Percentiles rank a stretch among this genome's conserved stretches.
These are phyloP conservation scores for Gossypium schwendimanii DNA, from an alignment of 441 rosid genomes.

Conservation along the genomic window DNA sequence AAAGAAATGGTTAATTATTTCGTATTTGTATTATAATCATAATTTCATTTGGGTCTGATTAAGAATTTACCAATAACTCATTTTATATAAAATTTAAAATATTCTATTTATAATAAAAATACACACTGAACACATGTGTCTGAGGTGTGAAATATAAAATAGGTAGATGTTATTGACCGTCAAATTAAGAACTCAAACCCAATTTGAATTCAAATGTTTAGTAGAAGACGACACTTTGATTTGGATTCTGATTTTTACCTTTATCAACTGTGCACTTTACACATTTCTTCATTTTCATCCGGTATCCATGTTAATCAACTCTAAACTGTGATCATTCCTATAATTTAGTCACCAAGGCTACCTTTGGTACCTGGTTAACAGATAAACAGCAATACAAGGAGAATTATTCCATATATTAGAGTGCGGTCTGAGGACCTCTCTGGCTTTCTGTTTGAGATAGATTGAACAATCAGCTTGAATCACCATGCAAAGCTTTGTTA, in stretches of 20 bases:
- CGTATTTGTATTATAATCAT: not conserved
- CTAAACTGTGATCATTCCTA: not conserved
- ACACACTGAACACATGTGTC: no score
- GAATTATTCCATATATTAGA: conserved; percentile 44
- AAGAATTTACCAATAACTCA: no score
- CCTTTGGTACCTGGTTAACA: conserved; percentile 34
- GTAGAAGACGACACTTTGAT: not conserved
- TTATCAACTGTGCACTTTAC: no score
- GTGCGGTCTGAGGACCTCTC: conserved; percentile 39
- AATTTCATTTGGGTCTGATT: not conserved
- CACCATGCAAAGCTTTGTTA: conserved; percentile 56
- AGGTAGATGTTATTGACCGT: no score
- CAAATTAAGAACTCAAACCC: not conserved
- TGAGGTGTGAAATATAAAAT: no score
- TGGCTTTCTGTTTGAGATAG: conserved; percentile 37
- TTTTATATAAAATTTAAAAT: no score
- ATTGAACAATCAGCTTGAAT: conserved; percentile 39
- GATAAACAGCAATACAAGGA: conserved; percentile 45
- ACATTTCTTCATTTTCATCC: no score
- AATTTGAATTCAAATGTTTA: not conserved
- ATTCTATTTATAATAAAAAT: not conserved
- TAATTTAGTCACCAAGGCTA: not conserved
- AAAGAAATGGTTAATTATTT: no score
- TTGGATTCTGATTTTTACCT: not conserved
- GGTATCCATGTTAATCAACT: not conserved